A percentile compares a stretch with the other conserved stretches of the same genome.
phyloP scores from a whole-genome alignment of 2,329 filamentous ascomycete species.

The Ramularia endophylla region DNA sequence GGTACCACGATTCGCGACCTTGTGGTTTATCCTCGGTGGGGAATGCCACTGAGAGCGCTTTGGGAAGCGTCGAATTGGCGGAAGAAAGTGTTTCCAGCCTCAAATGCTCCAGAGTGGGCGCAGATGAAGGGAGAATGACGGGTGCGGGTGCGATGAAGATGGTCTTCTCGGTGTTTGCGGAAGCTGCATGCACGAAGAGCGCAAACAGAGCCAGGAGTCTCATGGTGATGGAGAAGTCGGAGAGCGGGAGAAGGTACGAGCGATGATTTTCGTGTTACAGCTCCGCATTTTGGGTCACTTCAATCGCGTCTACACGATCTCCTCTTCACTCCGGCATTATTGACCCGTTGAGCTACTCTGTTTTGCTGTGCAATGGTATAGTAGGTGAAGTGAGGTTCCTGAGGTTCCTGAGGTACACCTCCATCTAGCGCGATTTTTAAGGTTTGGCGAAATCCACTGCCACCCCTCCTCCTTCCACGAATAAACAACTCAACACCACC shows the following conservation, averaged over 20 bases:
- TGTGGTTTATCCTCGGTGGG: conserved; percentile 48
- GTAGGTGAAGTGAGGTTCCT: too few species aligned
- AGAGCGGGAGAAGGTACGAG: too few species aligned
- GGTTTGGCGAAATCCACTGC: too few species aligned
- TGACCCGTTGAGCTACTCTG: too few species aligned
- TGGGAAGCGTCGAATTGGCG: conserved; percentile 51
- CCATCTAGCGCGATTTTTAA: too few species aligned
- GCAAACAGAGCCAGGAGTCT: conserved; percentile 23
- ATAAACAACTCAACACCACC: conserved; percentile 1
- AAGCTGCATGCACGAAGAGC: conserved; percentile 20
- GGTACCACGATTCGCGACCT: conserved; percentile 69
- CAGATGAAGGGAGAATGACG: conserved; percentile 50
- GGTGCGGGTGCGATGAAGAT: conserved; percentile 72
- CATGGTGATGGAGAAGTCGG: conserved; percentile 17
- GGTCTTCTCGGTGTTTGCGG: conserved; percentile 82
- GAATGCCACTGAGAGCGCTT: conserved; percentile 62
- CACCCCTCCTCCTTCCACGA: background rate
- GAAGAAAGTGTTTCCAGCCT: conserved; percentile 56
- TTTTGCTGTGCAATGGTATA: too few species aligned
- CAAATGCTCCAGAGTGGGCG: conserved; percentile 54
- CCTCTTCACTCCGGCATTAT: too few species aligned
- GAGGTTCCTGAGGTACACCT: too few species aligned
- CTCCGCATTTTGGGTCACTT: too few species aligned
- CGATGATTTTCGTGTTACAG: too few species aligned
- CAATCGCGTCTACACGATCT: too few species aligned